Conservation (phyloP, 192 early-diverging fungal genomes). For the Dissophora ornata region DNA sequence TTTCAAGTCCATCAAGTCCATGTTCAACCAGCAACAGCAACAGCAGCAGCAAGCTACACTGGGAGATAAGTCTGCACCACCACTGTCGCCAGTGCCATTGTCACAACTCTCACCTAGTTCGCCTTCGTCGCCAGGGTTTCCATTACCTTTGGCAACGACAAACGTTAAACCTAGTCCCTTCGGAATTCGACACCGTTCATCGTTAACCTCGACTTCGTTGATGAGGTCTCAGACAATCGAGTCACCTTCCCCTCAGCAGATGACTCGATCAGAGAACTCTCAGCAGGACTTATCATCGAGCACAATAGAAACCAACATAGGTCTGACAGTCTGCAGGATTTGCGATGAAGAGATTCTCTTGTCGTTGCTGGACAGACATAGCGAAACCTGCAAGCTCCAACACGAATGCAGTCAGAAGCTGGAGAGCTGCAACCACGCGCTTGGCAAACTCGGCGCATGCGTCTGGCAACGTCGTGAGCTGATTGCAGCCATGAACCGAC, state of each 20-base stretch:
- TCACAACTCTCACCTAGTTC: conserved; percentile 43
- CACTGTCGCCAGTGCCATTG: conserved; percentile 28
- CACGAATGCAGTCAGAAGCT: conserved; percentile 52
- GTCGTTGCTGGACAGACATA: conserved; percentile 77
- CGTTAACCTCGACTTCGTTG: conserved; percentile 19
- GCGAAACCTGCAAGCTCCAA: conserved; percentile 73
- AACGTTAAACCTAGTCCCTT: conserved; percentile 19
- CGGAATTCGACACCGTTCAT: conserved; percentile 34
- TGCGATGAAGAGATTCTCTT: conserved; percentile 84
- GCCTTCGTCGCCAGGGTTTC: conserved; percentile 23
- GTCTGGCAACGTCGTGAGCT: conserved; percentile 57
- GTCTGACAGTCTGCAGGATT: conserved; percentile 81
- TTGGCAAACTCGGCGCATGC: conserved; percentile 60
- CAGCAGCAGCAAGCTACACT: not conserved
- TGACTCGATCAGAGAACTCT: not conserved
- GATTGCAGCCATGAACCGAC: conserved; percentile 57
- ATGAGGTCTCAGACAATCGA: conserved; percentile 41
- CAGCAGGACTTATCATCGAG: not conserved
- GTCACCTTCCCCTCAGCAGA: conserved; percentile 4
- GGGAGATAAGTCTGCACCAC: conserved; percentile 15
- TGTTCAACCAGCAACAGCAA: conserved; percentile 42
- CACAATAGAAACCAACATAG: not conserved
- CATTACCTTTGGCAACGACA: conserved; percentile 11
- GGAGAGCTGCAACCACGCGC: conserved; percentile 72
- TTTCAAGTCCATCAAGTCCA: conserved; percentile 55